Base-by-base conservation (phyloP, 495 filamentous ascomycete species). In the Tuber brumale region DNA sequence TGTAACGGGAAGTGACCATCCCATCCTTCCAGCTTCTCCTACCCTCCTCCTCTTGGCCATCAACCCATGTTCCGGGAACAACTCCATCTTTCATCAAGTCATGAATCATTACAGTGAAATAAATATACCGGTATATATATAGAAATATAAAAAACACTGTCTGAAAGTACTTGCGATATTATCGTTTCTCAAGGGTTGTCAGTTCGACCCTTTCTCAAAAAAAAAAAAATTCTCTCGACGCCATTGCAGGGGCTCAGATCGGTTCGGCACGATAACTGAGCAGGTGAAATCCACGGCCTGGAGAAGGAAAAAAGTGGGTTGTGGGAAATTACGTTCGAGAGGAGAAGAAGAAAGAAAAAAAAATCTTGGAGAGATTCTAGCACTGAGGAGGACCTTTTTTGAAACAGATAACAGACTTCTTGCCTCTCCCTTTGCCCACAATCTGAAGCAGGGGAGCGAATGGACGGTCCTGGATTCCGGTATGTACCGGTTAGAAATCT, bases 381-480 rank as follows among this genome's bases (percentile, higher is more conserved):
- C 48, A 57, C 48, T 57, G 23, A n/a, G 7, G 23, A n/a, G 18
- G 46, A 51, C 45, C 48, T 10, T 57, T 57, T 57, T 12, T 23
- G 48, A 57, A n/a, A 57, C 10, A 1, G 48, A 27, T n/a, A 57
- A 12, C 9, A 31, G 57, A 66, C 27, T n/a, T 39, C 37, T 39
- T 39, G 37, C 23, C 10, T 31, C 57, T 31, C 4, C 23, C 23
- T 66, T 66, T n/a, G 31, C 27, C 10, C 27, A 31, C 57, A 66
- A 66, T 66, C 9, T 4, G 57, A 10, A 14, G 2, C 10, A 6
- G 12, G 27, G n/a, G n/a, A 12, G 12, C 31, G 23, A n/a, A 31
- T 61, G 51, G 46, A 31, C 9, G 57, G 57, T 66, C 57, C 57
- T 66, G 27, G 57, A 66, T 66, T 66, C 57, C 57, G 57, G 57